Evolutionary conservation across 1,139 yeast species (phyloP).

Genomic region (Lodderomyces pseudojiufengensis): DNA sequence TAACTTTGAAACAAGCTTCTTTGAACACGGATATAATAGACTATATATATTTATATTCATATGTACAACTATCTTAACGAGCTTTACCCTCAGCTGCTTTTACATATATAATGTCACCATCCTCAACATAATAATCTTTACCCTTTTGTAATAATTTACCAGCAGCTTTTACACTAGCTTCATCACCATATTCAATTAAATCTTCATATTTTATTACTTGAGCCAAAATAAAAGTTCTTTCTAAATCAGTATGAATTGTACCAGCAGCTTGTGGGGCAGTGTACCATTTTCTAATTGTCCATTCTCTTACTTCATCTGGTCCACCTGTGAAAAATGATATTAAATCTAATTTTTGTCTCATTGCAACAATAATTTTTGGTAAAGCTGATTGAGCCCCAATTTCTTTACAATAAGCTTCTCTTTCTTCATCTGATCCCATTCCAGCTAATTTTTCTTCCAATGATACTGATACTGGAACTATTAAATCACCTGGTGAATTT

Average conservation of each 20-base stretch:
- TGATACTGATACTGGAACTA: conserved; percentile 90
- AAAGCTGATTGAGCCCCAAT: conserved; percentile 82
- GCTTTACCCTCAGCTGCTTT: conserved; percentile 96
- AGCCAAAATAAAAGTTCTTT: conserved; percentile 48
- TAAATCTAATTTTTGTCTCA: conserved; percentile 81
- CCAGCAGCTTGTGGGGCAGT: conserved; percentile 91
- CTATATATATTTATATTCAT: no score
- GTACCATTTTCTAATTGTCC: conserved; percentile 83
- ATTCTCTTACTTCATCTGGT: conserved; percentile 82
- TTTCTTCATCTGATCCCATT: conserved; percentile 88
- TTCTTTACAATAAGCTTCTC: conserved; percentile 83
- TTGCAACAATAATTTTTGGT: conserved; percentile 80
- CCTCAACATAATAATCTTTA: conserved; percentile 86
- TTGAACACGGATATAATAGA: no score
- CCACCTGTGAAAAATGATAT: conserved; percentile 85
- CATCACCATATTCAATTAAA: conserved; percentile 79
- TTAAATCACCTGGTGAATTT: conserved; percentile 89
- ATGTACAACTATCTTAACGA: conserved; percentile 28
- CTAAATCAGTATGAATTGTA: conserved; percentile 68
- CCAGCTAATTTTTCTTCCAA: conserved; percentile 90
- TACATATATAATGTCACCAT: conserved; percentile 85
- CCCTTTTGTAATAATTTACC: conserved; percentile 95
- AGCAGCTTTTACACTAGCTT: conserved; percentile 80
- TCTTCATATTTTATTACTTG: conserved; percentile 47
- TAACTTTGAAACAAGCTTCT: no score